Evolutionary conservation across 768 basidiomycete genomes (phyloP).

Genomic region (Termitomyces sp.): DNA sequence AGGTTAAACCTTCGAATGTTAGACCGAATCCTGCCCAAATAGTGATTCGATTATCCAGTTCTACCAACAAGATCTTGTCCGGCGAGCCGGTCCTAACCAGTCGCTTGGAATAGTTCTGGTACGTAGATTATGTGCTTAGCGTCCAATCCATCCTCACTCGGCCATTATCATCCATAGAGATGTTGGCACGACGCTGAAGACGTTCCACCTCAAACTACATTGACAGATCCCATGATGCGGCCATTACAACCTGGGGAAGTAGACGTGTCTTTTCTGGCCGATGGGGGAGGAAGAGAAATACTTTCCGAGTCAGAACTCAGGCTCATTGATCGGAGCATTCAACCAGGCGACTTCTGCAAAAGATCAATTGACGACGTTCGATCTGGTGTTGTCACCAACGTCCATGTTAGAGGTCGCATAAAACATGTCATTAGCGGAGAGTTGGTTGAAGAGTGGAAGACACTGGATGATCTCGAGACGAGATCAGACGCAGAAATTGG

Average conservation of each 20-base stretch:
- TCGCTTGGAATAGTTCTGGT: slow-evolving; percentile 65
- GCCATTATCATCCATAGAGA: slow-evolving; percentile 39
- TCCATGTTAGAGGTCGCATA: slow-evolving; percentile 58
- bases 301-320: slow-evolving; percentile 60
- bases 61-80: slow-evolving; percentile 65
- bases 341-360: slow-evolving; percentile 80
- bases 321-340: slow-evolving; percentile 73
- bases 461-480: slow-evolving; percentile 48
- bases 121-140: slow-evolving; percentile 13
- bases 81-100: slow-evolving; percentile 32
- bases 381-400: slow-evolving; percentile 68
- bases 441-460: slow-evolving; percentile 57
- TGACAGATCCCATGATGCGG: slow-evolving; percentile 68
- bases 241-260: slow-evolving; percentile 76
- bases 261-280: slow-evolving; percentile 64
- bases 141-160: not conserved
- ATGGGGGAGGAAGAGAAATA: slow-evolving; percentile 54
- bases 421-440: slow-evolving; percentile 69
- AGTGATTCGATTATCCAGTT: slow-evolving; percentile 32
- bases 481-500: slow-evolving; percentile 62
- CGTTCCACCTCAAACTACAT: slow-evolving; percentile 33
- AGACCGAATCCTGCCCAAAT: not conserved
- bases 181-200: slow-evolving; percentile 90
- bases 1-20: slow-evolving; percentile 8
- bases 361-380: slow-evolving; percentile 65